Conservation (phyloP, 805 yeast species). For the Nadsonia fulvescens region DNA sequence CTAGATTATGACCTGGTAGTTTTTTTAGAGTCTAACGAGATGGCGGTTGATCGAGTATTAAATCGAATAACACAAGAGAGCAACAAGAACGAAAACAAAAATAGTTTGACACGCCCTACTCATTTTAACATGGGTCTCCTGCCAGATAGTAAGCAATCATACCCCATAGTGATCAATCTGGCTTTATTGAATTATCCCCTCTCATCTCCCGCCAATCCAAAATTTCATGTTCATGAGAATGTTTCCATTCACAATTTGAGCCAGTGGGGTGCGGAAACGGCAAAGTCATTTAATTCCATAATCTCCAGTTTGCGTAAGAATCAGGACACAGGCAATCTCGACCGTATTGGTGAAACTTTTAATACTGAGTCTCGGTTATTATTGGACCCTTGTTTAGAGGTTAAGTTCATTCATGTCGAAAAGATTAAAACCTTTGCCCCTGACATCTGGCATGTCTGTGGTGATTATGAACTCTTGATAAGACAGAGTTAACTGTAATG, state of each 20-base stretch:
- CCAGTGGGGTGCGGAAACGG: constrained; percentile 15
- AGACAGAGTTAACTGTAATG: no score
- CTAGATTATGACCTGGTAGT: constrained; percentile 24
- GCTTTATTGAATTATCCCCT: constrained; percentile 3
- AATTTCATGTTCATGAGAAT: constrained; percentile 60
- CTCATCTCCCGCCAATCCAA: constrained; percentile 5
- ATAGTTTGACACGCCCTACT: constrained; percentile 7
- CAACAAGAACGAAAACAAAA: constrained; percentile 7
- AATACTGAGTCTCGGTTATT: no score
- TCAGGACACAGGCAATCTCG: no score
- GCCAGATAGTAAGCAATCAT: constrained; percentile 51
- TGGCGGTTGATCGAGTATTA: constrained; percentile 28
- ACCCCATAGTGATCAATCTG: constrained; percentile 28
- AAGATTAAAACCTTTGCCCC: constrained; percentile 77
- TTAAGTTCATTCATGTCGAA: constrained; percentile 28
- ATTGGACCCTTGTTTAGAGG: constrained; percentile 2
- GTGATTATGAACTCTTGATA: no score
- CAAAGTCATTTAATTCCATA: constrained; percentile 2
- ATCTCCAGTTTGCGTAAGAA: neutral
- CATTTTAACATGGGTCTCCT: constrained; percentile 67
- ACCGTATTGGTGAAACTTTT: no score
- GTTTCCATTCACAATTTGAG: constrained; percentile 29
- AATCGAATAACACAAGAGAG: no score
- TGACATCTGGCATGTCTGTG: constrained; percentile 69
- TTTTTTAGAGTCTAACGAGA: constrained; percentile 47